Conservation (phyloP, 1,139 yeast genomes). For the Protomyces lactucae-debilis region DNA sequence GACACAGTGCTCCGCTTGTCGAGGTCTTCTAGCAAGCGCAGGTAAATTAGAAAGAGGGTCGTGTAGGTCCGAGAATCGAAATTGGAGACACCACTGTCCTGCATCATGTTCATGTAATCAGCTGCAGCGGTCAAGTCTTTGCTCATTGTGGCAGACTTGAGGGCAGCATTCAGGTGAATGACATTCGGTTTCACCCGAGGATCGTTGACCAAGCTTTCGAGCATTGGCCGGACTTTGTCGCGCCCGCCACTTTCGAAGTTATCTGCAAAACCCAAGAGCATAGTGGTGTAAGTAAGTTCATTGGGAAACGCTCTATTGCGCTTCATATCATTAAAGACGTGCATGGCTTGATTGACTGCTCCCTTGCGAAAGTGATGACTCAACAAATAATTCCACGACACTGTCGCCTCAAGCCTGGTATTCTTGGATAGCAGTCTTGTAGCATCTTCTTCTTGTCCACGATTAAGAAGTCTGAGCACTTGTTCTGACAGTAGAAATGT, state of each 20-base stretch:
- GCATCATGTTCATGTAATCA: not conserved
- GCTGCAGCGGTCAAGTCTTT: conserved; percentile 5
- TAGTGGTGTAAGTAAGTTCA: conserved; percentile 5
- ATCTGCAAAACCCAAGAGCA: conserved; percentile 5
- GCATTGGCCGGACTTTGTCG: not conserved
- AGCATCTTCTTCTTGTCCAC: not conserved
- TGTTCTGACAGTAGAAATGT: conserved; percentile 14
- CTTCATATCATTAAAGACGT: conserved; percentile 13
- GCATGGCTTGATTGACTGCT: conserved; percentile 1
- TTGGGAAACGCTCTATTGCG: conserved; percentile 9
- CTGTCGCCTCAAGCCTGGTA: conserved; percentile 9
- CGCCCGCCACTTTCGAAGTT: conserved; percentile 2
- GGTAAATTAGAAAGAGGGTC: conserved; percentile 5
- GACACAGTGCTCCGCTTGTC: not conserved
- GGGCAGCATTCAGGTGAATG: conserved; percentile 17
- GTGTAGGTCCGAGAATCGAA: conserved; percentile 3
- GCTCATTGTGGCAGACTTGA: not conserved
- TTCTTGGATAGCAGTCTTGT: not conserved
- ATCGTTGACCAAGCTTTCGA: not conserved
- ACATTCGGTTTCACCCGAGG: not conserved
- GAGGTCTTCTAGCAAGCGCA: not conserved
- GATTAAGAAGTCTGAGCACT: not conserved
- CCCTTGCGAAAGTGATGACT: conserved; percentile 3
- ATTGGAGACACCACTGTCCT: not conserved
- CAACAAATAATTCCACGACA: conserved; percentile 19